Base-by-base conservation (phyloP, 441 rosid genomes). In the Euphorbia corollata region DNA sequence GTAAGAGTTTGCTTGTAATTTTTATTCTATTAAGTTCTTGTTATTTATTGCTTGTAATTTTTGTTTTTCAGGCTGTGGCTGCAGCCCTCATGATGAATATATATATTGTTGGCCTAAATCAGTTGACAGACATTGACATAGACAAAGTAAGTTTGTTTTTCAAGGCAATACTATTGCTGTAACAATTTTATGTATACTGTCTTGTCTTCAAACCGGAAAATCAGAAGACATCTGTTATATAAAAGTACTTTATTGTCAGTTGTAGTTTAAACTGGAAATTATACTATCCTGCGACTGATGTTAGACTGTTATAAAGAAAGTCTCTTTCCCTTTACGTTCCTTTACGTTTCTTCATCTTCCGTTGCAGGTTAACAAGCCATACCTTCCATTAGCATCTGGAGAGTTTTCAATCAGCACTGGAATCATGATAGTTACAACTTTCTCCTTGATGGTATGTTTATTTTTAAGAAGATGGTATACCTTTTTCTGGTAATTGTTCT, bases 11-110 rank as follows among this genome's bases (percentile, higher is more conserved):
- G 13, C 32, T 34, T 36, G 22, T 22, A 61, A 65, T 32, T 15
- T 57, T 20, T 24, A 19, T 39, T 34, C 12, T 15, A 6, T 54
- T 39, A 19, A 23, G 32, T 48, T 55, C 5, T 70, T 57, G 27
- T 10, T 36, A 34, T 19, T 48, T 47, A 32, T 64, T 18, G 23
- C 53, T 51, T 50, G 16, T 41, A n/a, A 2, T 18, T 69, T 63
- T 60, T 24, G 38, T 75, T 63, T n/a, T 77, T 68, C 85, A 90
- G 97, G 99, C 97, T 59, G 84, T 91, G 77, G 83, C 74, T 74
- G 96, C 96, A 73, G 93, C 99, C 22, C 90, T 93, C 66, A 73
- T 91, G 87, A 93, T 93, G 99, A 93, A 93, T 77, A 84, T 93
- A 47, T 91, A 93, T 73, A 86, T 91, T 30, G 99, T 93, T 57